Evolutionary conservation across 1,284 basidiomycete genomes (phyloP).

Genomic region (Acaromyces ingoldii): DNA sequence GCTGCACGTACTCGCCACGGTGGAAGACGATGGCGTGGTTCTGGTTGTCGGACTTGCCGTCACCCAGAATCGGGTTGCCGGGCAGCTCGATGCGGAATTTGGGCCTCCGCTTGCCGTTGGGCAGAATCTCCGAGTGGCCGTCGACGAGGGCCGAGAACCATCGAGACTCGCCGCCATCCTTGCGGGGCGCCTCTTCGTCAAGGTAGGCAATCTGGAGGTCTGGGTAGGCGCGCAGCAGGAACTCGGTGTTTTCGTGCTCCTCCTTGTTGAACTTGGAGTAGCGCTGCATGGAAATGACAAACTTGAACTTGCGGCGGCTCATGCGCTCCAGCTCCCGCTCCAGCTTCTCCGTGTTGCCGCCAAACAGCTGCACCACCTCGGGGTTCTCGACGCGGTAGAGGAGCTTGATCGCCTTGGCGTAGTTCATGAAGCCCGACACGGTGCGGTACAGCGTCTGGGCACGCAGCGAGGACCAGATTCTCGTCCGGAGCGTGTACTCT

Average conservation of each 20-base stretch:
- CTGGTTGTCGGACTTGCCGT: slow-evolving; percentile 99
- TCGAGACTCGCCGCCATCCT: slow-evolving; percentile 89
- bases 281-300: slow-evolving; percentile 98
- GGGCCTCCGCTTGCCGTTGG: slow-evolving; percentile 80
- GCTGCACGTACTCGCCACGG: slow-evolving; percentile 95
- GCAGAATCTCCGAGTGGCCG: slow-evolving; percentile 91
- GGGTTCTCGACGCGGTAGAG: slow-evolving; percentile 99
- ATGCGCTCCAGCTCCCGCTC: slow-evolving; percentile 96
- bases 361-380: slow-evolving; percentile 92
- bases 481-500: slow-evolving; percentile 94
- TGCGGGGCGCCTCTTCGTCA: slow-evolving; percentile 84
- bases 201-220: slow-evolving; percentile 97
- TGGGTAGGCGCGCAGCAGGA: slow-evolving; percentile 94
- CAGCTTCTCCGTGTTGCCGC: slow-evolving; percentile 93
- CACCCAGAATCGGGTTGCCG: slow-evolving; percentile 96
- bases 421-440: slow-evolving; percentile 99
- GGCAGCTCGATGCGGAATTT: slow-evolving; percentile 99
- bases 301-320: slow-evolving; percentile 98
- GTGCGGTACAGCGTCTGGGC: slow-evolving; percentile 98
- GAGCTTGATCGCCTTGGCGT: slow-evolving; percentile 99
- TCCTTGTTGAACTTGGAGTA: slow-evolving; percentile 99
- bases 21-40: slow-evolving; percentile 99
- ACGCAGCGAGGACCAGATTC: slow-evolving; percentile 97
- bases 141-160: slow-evolving; percentile 96
- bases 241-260: slow-evolving; percentile 98